Evolutionary conservation across 2,329 filamentous ascomycete genomes (phyloP), one percentile per base, ranked within the genome.

Genomic region (Blastomyces silverae): DNA sequence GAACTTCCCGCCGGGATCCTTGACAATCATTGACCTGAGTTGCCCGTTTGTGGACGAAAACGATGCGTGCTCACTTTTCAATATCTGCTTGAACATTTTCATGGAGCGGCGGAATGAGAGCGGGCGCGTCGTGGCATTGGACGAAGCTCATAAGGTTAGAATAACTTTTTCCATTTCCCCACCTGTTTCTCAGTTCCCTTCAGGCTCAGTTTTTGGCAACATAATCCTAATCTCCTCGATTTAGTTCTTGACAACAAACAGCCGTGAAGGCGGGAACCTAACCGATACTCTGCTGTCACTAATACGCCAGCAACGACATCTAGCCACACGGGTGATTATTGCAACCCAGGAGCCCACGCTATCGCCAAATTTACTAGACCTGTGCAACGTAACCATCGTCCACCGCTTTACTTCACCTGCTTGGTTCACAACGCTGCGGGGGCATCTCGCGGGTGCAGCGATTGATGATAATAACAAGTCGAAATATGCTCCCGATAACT

Each of bases 331-430:
- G 0, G 80, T 92, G 4, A 72, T 93, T 53, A 87, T 93, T 42
- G 87, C 89, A 0, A 93, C 89, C 0, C 89, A 94, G 71, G 90
- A 93, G 70, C 90, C 89, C 0, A 90, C 88, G 0, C 81, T 92
- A 3, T 87, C 87, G 0, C 84, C 86, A 0, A 81, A 82, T 20
- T 80, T 94, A 0, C 80, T 93, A 0, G 88, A 91, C 63, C 78
- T 93, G 0, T 91, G 87, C 73, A 87, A 85, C 0, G 77, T 89
- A n/a, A 89, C 85, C 0, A 80, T 92, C 20, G 85, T 92, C 0
- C 89, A 92, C 71, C 82, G 87, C 0, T 92, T 92, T 73, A 85
- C 81, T 0, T 87, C 84, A 0, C 88, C 88, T 0, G 81, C 81
- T 1, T 90, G 88, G 88, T 80, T 85, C 37, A 70, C 71, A 0